Conservation (phyloP, 345 rosid genomes). For the Eutrema heterophyllum region DNA sequence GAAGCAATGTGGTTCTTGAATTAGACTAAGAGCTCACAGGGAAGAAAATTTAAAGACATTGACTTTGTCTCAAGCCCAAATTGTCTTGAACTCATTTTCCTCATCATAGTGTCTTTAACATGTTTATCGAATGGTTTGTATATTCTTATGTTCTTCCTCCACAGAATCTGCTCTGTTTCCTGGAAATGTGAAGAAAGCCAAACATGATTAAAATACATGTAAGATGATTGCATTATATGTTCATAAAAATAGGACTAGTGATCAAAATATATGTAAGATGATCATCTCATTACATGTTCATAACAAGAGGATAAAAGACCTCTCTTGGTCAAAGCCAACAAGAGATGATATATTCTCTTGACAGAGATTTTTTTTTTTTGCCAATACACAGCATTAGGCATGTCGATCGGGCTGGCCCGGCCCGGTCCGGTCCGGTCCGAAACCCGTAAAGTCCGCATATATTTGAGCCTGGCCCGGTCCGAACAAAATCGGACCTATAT, state of each 20-base stretch:
- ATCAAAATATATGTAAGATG: not conserved
- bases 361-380: not conserved
- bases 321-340: slow-evolving; percentile 6
- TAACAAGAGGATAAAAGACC: not conserved
- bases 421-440: too few relatives aligned
- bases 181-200: not conserved
- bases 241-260: not conserved
- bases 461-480: too few relatives aligned
- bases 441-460: too few relatives aligned
- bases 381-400: not conserved
- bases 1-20: slow-evolving; percentile 43
- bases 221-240: not conserved
- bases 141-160: not conserved
- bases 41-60: not conserved
- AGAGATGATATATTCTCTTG: slow-evolving; percentile 1
- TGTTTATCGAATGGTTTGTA: not conserved
- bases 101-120: not conserved
- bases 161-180: not conserved
- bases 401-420: too few relatives aligned
- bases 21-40: not conserved
- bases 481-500: too few relatives aligned
- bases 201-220: not conserved
- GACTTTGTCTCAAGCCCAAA: not conserved
- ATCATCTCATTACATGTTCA: not conserved
- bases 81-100: not conserved